phyloP scores from a whole-genome alignment of 495 filamentous ascomycete genomes.

The Talaromyces nanjingensis region DNA sequence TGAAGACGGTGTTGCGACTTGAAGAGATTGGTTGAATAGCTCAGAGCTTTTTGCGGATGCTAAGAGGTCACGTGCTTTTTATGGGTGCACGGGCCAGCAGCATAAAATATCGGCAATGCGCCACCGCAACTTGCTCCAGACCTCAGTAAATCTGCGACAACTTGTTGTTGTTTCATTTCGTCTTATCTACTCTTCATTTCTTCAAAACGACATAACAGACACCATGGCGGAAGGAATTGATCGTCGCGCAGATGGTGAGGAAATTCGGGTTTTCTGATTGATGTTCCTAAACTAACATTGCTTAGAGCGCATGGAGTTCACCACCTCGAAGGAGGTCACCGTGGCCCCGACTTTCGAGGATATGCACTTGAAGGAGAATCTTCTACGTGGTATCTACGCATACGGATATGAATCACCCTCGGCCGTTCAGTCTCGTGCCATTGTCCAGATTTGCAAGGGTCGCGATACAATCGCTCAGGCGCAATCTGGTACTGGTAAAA shows the following conservation, averaged over 20 bases:
- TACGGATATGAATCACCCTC: constrained; percentile 98
- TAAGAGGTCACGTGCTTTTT: neutral
- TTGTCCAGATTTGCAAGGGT: constrained; percentile 98
- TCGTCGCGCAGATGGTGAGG: constrained; percentile 69
- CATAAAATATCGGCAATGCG: constrained; percentile 5
- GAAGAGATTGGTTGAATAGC: neutral
- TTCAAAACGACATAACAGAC: constrained; percentile 9
- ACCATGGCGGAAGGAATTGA: constrained; percentile 93
- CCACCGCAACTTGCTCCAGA: constrained; percentile 6
- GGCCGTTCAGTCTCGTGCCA: constrained; percentile 93
- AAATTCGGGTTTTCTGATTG: constrained; percentile 8
- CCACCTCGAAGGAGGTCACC: constrained; percentile 93
- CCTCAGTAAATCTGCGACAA: neutral
- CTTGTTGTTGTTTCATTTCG: neutral
- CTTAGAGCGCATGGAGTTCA: constrained; percentile 90
- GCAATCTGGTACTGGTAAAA: constrained; percentile 99
- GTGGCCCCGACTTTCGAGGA: constrained; percentile 69
- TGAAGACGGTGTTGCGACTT: constrained; percentile 6
- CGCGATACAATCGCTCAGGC: constrained; percentile 98
- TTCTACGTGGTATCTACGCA: constrained; percentile 95
- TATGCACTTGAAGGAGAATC: constrained; percentile 90
- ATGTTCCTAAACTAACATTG: constrained; percentile 22
- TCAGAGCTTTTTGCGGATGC: neutral
- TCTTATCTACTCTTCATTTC: neutral
- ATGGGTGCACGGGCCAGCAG: neutral